phyloP scores from a whole-genome alignment of 352 stramenopile species.

The Globisporangium solare region DNA sequence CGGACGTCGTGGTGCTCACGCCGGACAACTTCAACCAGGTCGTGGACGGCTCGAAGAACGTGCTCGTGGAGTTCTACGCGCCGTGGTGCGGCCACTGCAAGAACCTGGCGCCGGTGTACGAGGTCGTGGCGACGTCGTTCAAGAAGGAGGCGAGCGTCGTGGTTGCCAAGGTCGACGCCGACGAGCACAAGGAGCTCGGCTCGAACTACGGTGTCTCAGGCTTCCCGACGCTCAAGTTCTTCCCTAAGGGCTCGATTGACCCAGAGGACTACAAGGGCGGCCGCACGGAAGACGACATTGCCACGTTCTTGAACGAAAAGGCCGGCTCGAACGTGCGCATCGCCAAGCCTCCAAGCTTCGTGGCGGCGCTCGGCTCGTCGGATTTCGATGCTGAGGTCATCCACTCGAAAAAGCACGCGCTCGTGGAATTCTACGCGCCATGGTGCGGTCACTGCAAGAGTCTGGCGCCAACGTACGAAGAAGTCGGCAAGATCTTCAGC shows the following conservation, averaged over 20 bases:
- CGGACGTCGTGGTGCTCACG: conserved; percentile 76
- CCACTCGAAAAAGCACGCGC: conserved; percentile 76
- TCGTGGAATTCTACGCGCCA: conserved; percentile 94
- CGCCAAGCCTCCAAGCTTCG: conserved; percentile 61
- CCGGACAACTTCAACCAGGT: conserved; percentile 79
- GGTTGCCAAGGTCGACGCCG: conserved; percentile 88
- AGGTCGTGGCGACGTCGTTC: conserved; percentile 86
- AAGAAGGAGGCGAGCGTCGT: conserved; percentile 84
- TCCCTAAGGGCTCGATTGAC: conserved; percentile 70
- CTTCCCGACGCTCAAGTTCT: conserved; percentile 94
- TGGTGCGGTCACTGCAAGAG: conserved; percentile 95
- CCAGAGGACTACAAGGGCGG: conserved; percentile 85
- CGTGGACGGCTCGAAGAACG: conserved; percentile 80
- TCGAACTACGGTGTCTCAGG: conserved; percentile 83
- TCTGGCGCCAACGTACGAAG: conserved; percentile 86
- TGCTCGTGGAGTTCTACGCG: conserved; percentile 83
- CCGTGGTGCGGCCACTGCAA: conserved; percentile 81
- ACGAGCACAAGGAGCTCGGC: conserved; percentile 78
- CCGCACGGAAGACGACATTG: conserved; percentile 80
- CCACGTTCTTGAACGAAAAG: conserved; percentile 74
- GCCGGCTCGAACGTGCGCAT: conserved; percentile 67
- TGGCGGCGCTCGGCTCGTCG: conserved; percentile 45
- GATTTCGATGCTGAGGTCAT: conserved; percentile 82
- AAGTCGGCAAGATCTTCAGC: conserved; percentile 68
- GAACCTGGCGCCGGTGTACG: conserved; percentile 69